Conservation (phyloP, 176 grass and related monocot species). For the Musa beccarii region DNA sequence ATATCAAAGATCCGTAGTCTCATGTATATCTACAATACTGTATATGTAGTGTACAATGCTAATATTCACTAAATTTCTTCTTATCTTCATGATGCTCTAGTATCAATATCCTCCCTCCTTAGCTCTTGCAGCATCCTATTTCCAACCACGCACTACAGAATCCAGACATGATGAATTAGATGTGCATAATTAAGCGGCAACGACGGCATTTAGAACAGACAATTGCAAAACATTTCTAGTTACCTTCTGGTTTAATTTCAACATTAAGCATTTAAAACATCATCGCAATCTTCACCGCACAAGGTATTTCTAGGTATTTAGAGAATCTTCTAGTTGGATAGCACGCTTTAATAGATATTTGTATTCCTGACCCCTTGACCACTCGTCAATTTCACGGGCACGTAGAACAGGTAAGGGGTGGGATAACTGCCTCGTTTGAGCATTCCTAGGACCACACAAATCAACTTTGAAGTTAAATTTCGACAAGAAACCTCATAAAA, state of each 20-base stretch:
- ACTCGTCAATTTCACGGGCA: slow-evolving; percentile 74
- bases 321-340: slow-evolving; percentile 13
- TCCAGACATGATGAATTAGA: neutral
- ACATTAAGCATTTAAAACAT: neutral
- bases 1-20: neutral
- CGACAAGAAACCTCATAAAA: neutral
- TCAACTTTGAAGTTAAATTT: neutral
- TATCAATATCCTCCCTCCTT: neutral
- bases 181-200: neutral
- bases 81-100: neutral
- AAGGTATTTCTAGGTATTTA: neutral
- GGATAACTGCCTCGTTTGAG: slow-evolving; percentile 75
- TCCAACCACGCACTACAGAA: neutral
- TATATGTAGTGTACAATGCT: neutral
- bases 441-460: slow-evolving; percentile 41
- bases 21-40: neutral
- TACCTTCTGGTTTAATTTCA: neutral
- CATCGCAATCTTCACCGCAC: neutral
- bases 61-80: no score
- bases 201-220: neutral
- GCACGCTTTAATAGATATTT: slow-evolving; percentile 27
- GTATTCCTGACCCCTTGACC: slow-evolving; percentile 74
- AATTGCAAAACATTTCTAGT: neutral
- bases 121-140: neutral
- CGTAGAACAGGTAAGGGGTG: slow-evolving; percentile 80